A percentile compares a stretch with the other conserved stretches of the same genome.
Conservation (phyloP, 306 rosid species). For the Citrullus colocynthis region DNA sequence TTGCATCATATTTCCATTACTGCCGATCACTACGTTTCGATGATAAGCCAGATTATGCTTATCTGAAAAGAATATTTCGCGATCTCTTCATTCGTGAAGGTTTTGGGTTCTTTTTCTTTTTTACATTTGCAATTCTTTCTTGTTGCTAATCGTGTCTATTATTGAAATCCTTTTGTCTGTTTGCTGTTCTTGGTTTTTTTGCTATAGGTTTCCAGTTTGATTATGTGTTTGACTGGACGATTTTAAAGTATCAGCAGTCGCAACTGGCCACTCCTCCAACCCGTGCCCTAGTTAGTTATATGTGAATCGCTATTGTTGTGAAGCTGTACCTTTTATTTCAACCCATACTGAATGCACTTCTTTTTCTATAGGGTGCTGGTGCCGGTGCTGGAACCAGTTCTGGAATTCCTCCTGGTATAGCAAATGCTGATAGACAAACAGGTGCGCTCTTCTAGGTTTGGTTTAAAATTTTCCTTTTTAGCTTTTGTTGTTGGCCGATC, state of each 20-base stretch:
- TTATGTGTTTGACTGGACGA: slow-evolving; percentile 96
- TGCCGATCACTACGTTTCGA: slow-evolving; percentile 91
- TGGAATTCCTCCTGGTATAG: slow-evolving; percentile 53
- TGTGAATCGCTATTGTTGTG: neutral
- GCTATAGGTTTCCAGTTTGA: slow-evolving; percentile 90
- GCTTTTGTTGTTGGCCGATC: neutral
- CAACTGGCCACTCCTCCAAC: slow-evolving; percentile 78
- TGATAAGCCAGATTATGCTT: slow-evolving; percentile 92
- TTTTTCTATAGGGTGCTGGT: slow-evolving; percentile 35
- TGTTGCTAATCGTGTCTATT: neutral
- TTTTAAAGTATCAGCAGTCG: slow-evolving; percentile 89
- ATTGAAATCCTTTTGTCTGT: neutral
- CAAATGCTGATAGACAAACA: slow-evolving; percentile 54
- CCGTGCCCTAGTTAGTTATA: slow-evolving; percentile 42
- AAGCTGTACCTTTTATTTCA: slow-evolving; percentile 2
- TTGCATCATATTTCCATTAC: slow-evolving; percentile 94
- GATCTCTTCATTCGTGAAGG: slow-evolving; percentile 97
- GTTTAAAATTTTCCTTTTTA: neutral
- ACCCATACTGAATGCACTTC: neutral
- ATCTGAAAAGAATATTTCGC: slow-evolving; percentile 88
- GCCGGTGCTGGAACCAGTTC: slow-evolving; percentile 54
- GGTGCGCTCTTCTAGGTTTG: slow-evolving; percentile 24
- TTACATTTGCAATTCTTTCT: neutral
- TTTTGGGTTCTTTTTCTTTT: slow-evolving; percentile 11
- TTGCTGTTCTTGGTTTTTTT: slow-evolving; percentile 2